These are phyloP conservation scores for Rhizopogon sp. DNA, from an alignment of 768 basidiomycete genomes.

Conservation along the genomic window DNA sequence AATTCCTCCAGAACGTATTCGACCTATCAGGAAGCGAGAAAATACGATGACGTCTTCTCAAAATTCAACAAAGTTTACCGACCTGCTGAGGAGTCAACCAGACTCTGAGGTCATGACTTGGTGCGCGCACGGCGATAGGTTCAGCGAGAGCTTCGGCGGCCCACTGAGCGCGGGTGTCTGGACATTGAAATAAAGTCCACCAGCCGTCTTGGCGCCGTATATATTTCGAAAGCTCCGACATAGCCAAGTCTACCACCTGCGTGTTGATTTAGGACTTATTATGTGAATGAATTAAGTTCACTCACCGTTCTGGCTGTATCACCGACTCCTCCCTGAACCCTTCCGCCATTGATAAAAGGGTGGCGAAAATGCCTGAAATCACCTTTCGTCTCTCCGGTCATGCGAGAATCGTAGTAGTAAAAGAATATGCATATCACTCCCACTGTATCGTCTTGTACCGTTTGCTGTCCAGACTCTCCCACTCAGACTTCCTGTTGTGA, in stretches of 20 bases:
- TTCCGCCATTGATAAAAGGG: conserved; percentile 42
- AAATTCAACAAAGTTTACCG: conserved; percentile 2
- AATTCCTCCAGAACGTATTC: conserved; percentile 48
- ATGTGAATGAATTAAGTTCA: not conserved
- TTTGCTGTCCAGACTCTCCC: not conserved
- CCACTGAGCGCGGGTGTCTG: conserved; percentile 29
- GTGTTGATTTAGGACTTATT: not conserved
- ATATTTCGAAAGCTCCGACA: conserved; percentile 42
- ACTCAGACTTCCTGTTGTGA: not conserved
- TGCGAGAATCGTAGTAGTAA: not conserved
- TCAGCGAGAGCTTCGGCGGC: conserved; percentile 19
- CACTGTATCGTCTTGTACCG: not conserved
- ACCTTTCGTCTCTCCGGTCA: not conserved
- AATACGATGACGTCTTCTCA: not conserved
- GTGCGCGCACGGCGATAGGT: conserved; percentile 30
- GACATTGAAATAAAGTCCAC: conserved; percentile 31
- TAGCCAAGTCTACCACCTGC: conserved; percentile 45
- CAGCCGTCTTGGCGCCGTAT: conserved; percentile 35
- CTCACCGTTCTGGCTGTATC: conserved; percentile 47
- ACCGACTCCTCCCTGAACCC: conserved; percentile 42
- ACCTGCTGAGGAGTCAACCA: conserved; percentile 38
- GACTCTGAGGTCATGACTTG: conserved; percentile 28
- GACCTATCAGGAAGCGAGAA: conserved; percentile 24
- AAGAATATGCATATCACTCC: not conserved
- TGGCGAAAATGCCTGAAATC: conserved; percentile 38